Base-by-base conservation (phyloP, 805 yeast genomes). In the Ogataea angusta region DNA sequence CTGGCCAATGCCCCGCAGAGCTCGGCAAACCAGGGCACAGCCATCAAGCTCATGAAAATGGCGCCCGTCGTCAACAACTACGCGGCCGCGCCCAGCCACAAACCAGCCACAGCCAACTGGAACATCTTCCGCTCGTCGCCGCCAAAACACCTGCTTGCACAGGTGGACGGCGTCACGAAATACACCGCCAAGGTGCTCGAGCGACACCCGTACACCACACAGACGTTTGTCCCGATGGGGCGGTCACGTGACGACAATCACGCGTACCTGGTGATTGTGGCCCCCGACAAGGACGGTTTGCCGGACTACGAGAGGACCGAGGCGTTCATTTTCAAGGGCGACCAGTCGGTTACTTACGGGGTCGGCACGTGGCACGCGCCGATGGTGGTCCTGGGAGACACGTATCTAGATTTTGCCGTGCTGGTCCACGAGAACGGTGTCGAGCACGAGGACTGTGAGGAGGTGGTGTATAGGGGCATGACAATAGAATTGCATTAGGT, bases 281-380 rank as follows among this genome's bases (percentile, higher is more conserved):
- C 96, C 0, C 65, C 68, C 25, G 66, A 72, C 2, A 75, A 56
- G 29, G 53, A 63, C 6, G 63, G 57, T 6, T 52, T 80, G 30
- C 96, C 96, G 0, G 85, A 84, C 51, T 72, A 76, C n/a, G 50
- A 64, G 2, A 63, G 75, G 0, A 53, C 82, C 9, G 72, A 68
- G 48, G 95, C 95, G 0, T 90, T 89, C 53, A 49, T 78, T 5
- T 86, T 90, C 49, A 72, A 66, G 40, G 96, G 95, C 0, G 82
- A 85, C 58, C 96, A 89, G 56, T 85, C 95, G 0, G 88, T 90
- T 4, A 90, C 96, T 0, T 89, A 89, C 59, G 95, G 89, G 0
- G 76, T 74, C 10, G 87, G 84, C 1, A 76, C 82, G 4, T 90
- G 98, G 98, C 98, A 90, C 59, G 95, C 97, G 0, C 97, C 98